These are phyloP conservation scores for Rhodotorula sp. DNA, from an alignment of 1,284 basidiomycete species.

Conservation along the genomic window DNA sequence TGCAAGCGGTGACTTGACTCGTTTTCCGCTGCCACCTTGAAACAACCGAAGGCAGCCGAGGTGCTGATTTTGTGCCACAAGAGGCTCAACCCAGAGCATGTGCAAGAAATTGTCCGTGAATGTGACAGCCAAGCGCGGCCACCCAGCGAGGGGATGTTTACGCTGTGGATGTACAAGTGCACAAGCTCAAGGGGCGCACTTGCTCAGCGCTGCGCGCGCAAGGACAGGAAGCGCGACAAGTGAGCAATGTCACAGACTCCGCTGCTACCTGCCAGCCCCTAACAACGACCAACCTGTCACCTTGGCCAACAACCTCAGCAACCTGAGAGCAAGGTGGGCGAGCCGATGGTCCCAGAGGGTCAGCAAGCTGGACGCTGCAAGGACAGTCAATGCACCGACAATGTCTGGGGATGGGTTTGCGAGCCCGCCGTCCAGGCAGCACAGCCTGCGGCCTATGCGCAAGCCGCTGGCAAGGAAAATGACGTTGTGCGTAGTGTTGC, in stretches of 20 bases:
- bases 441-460: too few species aligned
- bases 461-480: neutral
- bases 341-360: conserved; percentile 6
- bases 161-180: conserved; percentile 53
- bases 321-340: conserved; percentile 1
- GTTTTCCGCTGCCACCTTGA: conserved; percentile 47
- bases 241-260: neutral
- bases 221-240: conserved; percentile 14
- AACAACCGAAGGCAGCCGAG: conserved; percentile 48
- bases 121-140: conserved; percentile 52
- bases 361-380: neutral
- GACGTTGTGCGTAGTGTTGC: neutral
- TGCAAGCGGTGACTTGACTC: conserved; percentile 47
- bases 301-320: too few species aligned
- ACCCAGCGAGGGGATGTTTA: conserved; percentile 42
- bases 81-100: conserved; percentile 43
- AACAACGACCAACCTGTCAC: too few species aligned
- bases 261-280: too few species aligned
- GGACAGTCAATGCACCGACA: neutral
- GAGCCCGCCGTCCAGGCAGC: too few species aligned
- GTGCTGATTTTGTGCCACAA: conserved; percentile 51
- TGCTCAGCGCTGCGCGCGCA: neutral
- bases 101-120: conserved; percentile 51
- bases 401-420: too few species aligned
- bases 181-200: conserved; percentile 41